phyloP scores from a whole-genome alignment of 2,329 filamentous ascomycete genomes.

The Colletotrichum phormii region DNA sequence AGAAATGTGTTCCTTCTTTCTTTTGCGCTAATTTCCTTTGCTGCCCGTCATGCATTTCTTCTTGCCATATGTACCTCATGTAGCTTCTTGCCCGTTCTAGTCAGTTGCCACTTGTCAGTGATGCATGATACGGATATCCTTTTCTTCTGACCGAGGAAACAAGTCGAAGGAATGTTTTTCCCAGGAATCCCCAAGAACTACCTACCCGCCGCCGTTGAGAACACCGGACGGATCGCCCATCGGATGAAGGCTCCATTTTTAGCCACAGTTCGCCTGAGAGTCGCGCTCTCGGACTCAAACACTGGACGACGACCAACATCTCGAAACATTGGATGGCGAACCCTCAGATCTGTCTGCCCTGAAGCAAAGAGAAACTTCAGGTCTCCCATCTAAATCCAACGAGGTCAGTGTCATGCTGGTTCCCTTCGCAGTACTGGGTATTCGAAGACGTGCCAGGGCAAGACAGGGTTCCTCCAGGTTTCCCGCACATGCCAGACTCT shows the following conservation, averaged over 20 bases:
- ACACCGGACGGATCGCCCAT: not conserved
- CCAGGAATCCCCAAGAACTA: not conserved
- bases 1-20: not conserved
- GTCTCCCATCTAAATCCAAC: not conserved
- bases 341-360: conserved; percentile 18
- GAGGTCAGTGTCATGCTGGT: not conserved
- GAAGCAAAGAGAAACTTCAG: conserved; percentile 10
- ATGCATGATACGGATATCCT: not conserved
- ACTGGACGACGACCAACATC: conserved; percentile 11
- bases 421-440: not conserved
- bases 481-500: conserved; percentile 20
- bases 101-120: not conserved
- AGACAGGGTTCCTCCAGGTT: conserved; percentile 14
- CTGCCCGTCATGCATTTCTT: not conserved
- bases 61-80: not conserved
- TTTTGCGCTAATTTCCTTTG: conserved; percentile 9
- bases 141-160: not conserved
- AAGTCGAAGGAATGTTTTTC: not conserved
- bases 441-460: not conserved
- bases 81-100: conserved; percentile 13
- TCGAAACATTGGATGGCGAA: conserved; percentile 18
- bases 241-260: conserved; percentile 13
- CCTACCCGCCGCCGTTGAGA: not conserved
- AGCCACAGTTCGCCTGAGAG: conserved; percentile 9
- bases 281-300: conserved; percentile 6